Evolutionary conservation across 768 basidiomycete species (phyloP).

Genomic region (Rhizopogon vulgaris): DNA sequence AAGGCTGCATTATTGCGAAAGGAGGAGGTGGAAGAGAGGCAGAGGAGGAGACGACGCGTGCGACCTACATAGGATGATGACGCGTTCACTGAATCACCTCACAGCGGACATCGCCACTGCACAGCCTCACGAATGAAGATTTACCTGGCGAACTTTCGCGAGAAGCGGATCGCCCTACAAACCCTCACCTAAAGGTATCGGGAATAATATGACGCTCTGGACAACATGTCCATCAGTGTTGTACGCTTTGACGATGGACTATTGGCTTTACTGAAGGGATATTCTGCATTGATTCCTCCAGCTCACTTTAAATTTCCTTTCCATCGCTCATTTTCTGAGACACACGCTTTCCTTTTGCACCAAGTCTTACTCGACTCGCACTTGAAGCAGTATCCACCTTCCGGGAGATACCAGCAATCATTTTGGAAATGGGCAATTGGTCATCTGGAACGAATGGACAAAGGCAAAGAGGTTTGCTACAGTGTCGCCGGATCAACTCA

Average conservation of each 20-base stretch:
- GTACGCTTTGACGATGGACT: slow-evolving; percentile 9
- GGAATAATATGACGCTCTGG: not conserved
- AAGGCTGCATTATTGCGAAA: too few species aligned
- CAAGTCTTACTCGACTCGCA: slow-evolving; percentile 47
- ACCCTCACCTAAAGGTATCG: too few species aligned
- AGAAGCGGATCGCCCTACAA: too few species aligned
- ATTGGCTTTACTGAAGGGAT: slow-evolving; percentile 44
- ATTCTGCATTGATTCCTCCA: slow-evolving; percentile 45
- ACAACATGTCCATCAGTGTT: not conserved
- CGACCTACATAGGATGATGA: too few species aligned
- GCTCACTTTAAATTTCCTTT: slow-evolving; percentile 37
- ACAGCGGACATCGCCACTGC: too few species aligned
- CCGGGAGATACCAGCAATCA: slow-evolving; percentile 48
- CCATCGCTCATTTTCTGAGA: slow-evolving; percentile 26
- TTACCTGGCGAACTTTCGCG: too few species aligned
- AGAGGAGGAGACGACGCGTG: too few species aligned
- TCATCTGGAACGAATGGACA: slow-evolving; percentile 41
- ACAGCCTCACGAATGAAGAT: too few species aligned
- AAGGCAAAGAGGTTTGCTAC: slow-evolving; percentile 37
- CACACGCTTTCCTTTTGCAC: slow-evolving; percentile 52
- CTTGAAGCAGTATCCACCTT: slow-evolving; percentile 55
- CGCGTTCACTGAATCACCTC: too few species aligned
- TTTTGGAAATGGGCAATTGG: slow-evolving; percentile 75
- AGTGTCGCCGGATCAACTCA: too few species aligned
- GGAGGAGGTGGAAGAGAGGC: too few species aligned